Evolutionary conservation across 2,329 filamentous ascomycete genomes (phyloP).

Genomic region (Chaetomium olivaceum): DNA sequence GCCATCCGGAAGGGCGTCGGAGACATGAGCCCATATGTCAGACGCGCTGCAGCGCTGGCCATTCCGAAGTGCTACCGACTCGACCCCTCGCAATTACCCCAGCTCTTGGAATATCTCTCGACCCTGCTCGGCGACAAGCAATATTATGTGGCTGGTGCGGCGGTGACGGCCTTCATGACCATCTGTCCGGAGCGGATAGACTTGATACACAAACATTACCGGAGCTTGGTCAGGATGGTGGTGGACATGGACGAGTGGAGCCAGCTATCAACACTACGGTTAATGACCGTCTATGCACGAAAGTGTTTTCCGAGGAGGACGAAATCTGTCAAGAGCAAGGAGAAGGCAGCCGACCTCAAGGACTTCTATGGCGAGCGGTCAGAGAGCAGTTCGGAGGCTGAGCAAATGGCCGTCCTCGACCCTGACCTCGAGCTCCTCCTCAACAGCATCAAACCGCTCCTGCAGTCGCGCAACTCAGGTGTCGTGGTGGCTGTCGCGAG

Average conservation of each 20-base stretch:
- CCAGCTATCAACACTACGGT: conserved; percentile 76
- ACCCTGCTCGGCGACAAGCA: conserved; percentile 84
- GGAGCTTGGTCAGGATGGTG: conserved; percentile 79
- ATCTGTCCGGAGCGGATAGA: conserved; percentile 86
- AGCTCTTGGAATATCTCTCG: conserved; percentile 78
- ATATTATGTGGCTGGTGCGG: conserved; percentile 94
- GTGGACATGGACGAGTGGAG: conserved; percentile 99
- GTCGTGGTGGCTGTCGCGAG: conserved; percentile 86
- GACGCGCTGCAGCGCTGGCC: conserved; percentile 87
- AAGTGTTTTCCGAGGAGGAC: conserved; percentile 79
- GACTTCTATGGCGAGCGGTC: conserved; percentile 79
- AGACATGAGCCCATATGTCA: conserved; percentile 93
- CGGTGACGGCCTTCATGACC: conserved; percentile 84
- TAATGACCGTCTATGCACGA: conserved; percentile 83
- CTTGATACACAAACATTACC: conserved; percentile 87
- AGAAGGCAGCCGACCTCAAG: conserved; percentile 51
- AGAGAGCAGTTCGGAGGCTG: conserved; percentile 44
- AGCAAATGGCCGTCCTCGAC: conserved; percentile 67
- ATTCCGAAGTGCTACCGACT: conserved; percentile 95
- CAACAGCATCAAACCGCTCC: conserved; percentile 75
- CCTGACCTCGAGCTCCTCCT: conserved; percentile 81
- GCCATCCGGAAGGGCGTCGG: conserved; percentile 91
- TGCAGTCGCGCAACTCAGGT: conserved; percentile 90
- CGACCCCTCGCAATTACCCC: conserved; percentile 81
- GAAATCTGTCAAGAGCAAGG: conserved; percentile 52